Evolutionary conservation across 352 stramenopile genomes (phyloP), one percentile per base, ranked within the genome.

Genomic region (Phytophthora sp.): DNA sequence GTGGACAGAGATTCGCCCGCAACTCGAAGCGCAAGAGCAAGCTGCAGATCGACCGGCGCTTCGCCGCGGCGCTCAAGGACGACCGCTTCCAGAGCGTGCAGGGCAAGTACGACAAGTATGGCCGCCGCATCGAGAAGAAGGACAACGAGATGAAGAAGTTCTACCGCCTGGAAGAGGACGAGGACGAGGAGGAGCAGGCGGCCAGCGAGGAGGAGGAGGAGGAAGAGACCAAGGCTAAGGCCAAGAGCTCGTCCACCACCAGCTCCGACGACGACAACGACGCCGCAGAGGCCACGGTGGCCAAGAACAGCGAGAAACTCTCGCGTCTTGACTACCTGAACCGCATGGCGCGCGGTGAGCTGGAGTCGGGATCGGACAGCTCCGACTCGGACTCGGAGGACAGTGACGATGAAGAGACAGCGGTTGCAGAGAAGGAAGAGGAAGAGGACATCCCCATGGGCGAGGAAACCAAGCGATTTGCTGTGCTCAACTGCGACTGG

Each of bases 401-500:
- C 44, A 69, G 54, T 12, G 72, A 84, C 9, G 76, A 79, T 30
- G 69, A 79, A 38, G 74, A 89, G 2, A 64, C 32, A 0, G 63
- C 79, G 18, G 76, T 72, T 11, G 73, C 62, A 5, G 74, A 79
- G 5, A 49, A 77, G n/a, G 62, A 83, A 0, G 71, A 88, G 56
- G 66, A 84, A 26, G 85, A 94, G 53, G 83, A 95, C 30, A 94
- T 94, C 46, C 88, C 82, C 7, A 66, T 95, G 31, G 88, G 84
- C 28, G 89, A 92, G 3, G 86, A 89, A 44, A 97, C 92, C 10
- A 92, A 83, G 46, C 84, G 86, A 15, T 91, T 99, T 35, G 96
- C 96, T 1, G 79, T 99, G 18, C 85, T 97, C 45, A 99, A 99
- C 74, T 96, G 97, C 58, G 97, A 99, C 80, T 99, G 97, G 97